A percentile compares a stretch with the other conserved stretches of the same genome.
Evolutionary conservation across 2,329 filamentous ascomycete species (phyloP).

Genomic region (Fusarium sp.): DNA sequence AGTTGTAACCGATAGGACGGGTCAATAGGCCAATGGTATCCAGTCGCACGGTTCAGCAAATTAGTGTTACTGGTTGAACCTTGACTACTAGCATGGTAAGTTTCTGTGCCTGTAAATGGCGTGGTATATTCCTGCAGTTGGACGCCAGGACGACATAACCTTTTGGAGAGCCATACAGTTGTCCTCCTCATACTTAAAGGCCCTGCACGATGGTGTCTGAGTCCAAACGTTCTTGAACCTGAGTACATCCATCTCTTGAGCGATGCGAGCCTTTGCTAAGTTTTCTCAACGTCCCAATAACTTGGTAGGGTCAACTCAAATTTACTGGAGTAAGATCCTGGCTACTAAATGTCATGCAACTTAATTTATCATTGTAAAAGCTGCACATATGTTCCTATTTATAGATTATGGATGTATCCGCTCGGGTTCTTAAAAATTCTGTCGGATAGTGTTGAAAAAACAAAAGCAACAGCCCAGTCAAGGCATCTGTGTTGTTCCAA

Average conservation of each 20-base stretch:
- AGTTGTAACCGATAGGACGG: neutral
- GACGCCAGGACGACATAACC: too few relatives aligned
- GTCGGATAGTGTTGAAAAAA: neutral
- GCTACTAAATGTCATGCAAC: too few relatives aligned
- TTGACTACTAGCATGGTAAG: too few relatives aligned
- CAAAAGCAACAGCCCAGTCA: neutral
- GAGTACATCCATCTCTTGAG: neutral
- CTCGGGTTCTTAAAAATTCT: neutral
- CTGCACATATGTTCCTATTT: neutral
- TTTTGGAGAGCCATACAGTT: neutral
- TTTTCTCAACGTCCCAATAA: neutral
- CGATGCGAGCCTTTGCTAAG: neutral
- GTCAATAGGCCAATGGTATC: neutral
- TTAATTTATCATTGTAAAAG: neutral
- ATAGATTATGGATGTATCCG: too few relatives aligned
- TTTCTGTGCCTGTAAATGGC: neutral
- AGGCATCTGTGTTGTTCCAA: neutral
- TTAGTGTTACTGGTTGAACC: neutral
- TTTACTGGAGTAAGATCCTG: neutral
- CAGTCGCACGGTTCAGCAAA: conserved; percentile 1
- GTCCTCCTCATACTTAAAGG: neutral
- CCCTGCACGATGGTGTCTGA: too few relatives aligned
- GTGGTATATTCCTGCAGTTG: neutral
- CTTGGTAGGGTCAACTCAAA: neutral
- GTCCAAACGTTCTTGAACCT: neutral